Evolutionary conservation across 1,284 basidiomycete species (phyloP).

Genomic region (Heliocybe sulcata): DNA sequence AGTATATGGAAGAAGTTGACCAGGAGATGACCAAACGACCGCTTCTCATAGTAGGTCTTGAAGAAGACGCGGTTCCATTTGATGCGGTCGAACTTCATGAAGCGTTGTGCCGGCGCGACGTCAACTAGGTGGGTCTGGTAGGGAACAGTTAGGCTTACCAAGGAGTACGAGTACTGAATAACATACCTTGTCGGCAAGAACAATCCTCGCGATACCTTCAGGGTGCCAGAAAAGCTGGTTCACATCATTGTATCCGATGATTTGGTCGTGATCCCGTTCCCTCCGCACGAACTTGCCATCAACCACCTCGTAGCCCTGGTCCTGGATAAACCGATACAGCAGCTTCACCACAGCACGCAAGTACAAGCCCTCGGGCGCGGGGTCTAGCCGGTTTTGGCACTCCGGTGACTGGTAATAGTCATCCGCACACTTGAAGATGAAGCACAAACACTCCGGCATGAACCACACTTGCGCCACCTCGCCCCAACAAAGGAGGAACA

Average conservation of each 20-base stretch:
- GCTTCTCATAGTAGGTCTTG: constrained; percentile 96
- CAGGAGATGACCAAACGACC: constrained; percentile 88
- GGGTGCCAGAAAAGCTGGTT: constrained; percentile 99
- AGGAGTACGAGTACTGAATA: neutral
- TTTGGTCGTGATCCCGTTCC: constrained; percentile 90
- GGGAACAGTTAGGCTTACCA: constrained; percentile 2
- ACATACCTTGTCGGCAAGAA: constrained; percentile 78
- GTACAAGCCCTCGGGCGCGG: constrained; percentile 94
- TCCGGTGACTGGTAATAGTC: constrained; percentile 99
- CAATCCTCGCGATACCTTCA: constrained; percentile 93
- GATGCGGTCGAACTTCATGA: constrained; percentile 92
- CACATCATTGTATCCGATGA: constrained; percentile 99
- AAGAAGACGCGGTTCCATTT: constrained; percentile 94
- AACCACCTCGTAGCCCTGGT: constrained; percentile 96
- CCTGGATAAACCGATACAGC: constrained; percentile 94
- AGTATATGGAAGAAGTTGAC: constrained; percentile 94
- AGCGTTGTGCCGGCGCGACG: constrained; percentile 81
- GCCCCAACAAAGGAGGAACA: constrained; percentile 96
- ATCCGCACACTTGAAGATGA: constrained; percentile 99
- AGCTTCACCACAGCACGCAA: constrained; percentile 90
- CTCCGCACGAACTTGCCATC: constrained; percentile 94
- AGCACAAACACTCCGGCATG: constrained; percentile 94
- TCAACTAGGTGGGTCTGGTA: constrained; percentile 86
- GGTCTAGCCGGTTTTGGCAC: constrained; percentile 90
- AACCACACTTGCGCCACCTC: constrained; percentile 99